phyloP scores from a whole-genome alignment of 148 eudicot species.

The Heliosperma pusillum region DNA sequence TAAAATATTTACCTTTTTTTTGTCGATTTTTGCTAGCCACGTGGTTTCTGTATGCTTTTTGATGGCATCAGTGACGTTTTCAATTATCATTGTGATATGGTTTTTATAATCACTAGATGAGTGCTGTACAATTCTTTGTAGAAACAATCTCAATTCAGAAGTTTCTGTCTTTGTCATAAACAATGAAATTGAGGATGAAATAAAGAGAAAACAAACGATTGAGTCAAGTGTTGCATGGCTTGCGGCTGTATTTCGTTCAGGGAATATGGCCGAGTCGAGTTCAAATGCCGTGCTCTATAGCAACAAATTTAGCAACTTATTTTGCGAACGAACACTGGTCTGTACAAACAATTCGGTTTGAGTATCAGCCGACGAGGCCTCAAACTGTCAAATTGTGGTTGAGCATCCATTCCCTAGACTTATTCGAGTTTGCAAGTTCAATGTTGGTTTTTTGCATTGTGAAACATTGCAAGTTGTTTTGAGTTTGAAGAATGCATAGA shows the following conservation, averaged over 20 bases:
- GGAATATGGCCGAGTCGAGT: not conserved
- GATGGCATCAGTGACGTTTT: not conserved
- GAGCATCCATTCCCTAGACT: not conserved
- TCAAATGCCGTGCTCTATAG: not conserved
- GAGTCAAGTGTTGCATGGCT: not conserved
- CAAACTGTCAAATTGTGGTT: too few relatives aligned
- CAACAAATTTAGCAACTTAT: not conserved
- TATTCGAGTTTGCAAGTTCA: not conserved
- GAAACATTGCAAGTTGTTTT: not conserved
- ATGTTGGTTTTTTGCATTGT: not conserved
- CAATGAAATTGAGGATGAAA: not conserved
- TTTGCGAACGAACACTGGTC: not conserved
- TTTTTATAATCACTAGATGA: not conserved
- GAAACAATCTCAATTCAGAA: not conserved
- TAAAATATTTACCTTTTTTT: not conserved
- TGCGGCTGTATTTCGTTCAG: not conserved
- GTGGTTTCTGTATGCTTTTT: not conserved
- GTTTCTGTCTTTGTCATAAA: not conserved
- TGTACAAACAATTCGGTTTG: not conserved
- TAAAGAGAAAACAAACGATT: not conserved
- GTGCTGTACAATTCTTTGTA: not conserved
- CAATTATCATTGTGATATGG: not conserved
- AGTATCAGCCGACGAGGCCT: not conserved
- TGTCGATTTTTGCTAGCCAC: not conserved
- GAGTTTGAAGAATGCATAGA: not conserved